Conservation (phyloP, 768 basidiomycete species). For the Rossbeevera mucosa region DNA sequence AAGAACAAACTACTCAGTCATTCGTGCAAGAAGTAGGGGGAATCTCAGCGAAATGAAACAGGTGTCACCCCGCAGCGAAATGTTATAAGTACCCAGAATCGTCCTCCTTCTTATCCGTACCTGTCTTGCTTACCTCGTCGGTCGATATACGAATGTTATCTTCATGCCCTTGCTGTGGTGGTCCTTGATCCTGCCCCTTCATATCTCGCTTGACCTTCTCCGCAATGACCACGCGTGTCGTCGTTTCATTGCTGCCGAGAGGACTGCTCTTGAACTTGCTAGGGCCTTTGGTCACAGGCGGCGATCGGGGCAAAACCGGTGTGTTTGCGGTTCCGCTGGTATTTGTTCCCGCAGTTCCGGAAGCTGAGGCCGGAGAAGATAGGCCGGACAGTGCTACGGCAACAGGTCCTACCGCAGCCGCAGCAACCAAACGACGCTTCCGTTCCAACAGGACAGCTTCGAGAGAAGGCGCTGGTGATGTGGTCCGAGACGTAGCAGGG, state of each 20-base stretch:
- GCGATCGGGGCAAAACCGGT: conserved; percentile 5
- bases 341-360: neutral
- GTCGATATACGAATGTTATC: conserved; percentile 32
- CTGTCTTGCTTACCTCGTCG: conserved; percentile 32
- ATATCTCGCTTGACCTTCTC: conserved; percentile 42
- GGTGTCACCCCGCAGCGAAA: neutral
- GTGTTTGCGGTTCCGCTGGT: neutral
- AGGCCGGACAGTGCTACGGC: neutral
- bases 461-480: conserved; percentile 53
- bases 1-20: neutral
- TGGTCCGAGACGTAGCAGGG: conserved; percentile 29
- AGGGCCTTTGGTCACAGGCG: conserved; percentile 39
- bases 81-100: conserved; percentile 27
- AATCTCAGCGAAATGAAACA: neutral
- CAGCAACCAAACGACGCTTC: conserved; percentile 46
- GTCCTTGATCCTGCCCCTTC: conserved; percentile 12
- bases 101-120: conserved; percentile 33
- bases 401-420: conserved; percentile 8
- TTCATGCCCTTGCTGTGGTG: neutral
- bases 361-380: neutral
- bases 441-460: conserved; percentile 67
- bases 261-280: conserved; percentile 73
- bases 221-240: conserved; percentile 44
- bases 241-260: conserved; percentile 42
- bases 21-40: neutral